A percentile compares a stretch with the other conserved stretches of the same genome.
Conservation (phyloP, 306 rosid species). For the Crotalaria pallida region DNA sequence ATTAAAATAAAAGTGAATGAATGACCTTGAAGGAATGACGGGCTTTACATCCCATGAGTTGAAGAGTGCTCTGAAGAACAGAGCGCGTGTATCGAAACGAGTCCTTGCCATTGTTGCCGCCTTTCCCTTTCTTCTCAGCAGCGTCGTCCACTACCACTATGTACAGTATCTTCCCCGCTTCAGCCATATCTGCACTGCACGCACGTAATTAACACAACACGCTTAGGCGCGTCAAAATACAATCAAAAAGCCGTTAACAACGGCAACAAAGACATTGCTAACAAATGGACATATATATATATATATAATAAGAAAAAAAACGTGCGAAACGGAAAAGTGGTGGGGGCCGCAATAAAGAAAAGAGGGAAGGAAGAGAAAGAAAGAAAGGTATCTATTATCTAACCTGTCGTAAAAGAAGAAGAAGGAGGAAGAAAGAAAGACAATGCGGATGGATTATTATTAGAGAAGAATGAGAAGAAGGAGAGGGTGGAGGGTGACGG, state of each 20-base stretch:
- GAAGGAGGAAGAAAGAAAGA: neutral
- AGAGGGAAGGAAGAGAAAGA: neutral
- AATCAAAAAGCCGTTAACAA: too few species aligned
- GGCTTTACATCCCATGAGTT: conserved; percentile 92
- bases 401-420: neutral
- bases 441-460: neutral
- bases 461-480: neutral
- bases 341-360: neutral
- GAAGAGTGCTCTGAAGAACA: conserved; percentile 76
- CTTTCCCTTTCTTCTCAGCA: conserved; percentile 29
- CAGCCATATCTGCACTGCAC: conserved; percentile 21
- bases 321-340: too few species aligned
- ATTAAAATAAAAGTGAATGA: neutral
- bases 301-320: too few species aligned
- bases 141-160: conserved; percentile 67
- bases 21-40: conserved; percentile 91
- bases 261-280: too few species aligned
- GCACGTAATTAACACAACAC: too few species aligned
- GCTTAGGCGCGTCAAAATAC: neutral
- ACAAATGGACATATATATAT: too few species aligned
- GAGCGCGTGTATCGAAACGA: conserved; percentile 77
- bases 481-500: neutral
- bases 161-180: conserved; percentile 46
- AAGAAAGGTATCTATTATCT: neutral
- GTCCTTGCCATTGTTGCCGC: conserved; percentile 34